Evolutionary conservation across 2,329 filamentous ascomycete genomes (phyloP).

Genomic region (Ceratocystis harringtonii): DNA sequence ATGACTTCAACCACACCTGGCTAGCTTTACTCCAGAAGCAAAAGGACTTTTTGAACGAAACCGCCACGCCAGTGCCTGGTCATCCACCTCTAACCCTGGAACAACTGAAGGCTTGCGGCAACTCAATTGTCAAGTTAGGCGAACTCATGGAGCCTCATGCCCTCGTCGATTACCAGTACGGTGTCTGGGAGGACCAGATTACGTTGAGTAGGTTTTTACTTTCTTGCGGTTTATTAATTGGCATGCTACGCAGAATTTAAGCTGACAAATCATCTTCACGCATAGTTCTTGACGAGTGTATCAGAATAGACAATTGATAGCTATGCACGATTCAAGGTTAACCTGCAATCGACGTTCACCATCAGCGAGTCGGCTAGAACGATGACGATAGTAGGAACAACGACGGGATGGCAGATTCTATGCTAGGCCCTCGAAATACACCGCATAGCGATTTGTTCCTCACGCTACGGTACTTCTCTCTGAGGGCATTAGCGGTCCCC

Average conservation of each 20-base stretch:
- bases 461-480: background rate
- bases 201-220: conserved; percentile 50
- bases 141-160: conserved; percentile 80
- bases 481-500: background rate
- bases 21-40: conserved; percentile 70
- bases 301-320: background rate
- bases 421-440: background rate
- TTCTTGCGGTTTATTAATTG: conserved; percentile 11
- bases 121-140: conserved; percentile 66
- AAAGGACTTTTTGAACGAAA: conserved; percentile 54
- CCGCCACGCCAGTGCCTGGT: conserved; percentile 45
- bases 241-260: conserved; percentile 12
- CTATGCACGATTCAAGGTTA: background rate
- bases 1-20: conserved; percentile 90
- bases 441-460: background rate
- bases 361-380: too few species aligned
- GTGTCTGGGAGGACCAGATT: conserved; percentile 90
- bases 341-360: too few species aligned
- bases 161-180: conserved; percentile 94
- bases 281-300: conserved; percentile 4
- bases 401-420: background rate
- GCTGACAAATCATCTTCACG: background rate
- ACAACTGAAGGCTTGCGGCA: conserved; percentile 62
- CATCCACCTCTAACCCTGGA: conserved; percentile 41
- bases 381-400: background rate